These are phyloP conservation scores for Trichoderma virens DNA, from an alignment of 495 filamentous ascomycete species.

Conservation along the genomic window DNA sequence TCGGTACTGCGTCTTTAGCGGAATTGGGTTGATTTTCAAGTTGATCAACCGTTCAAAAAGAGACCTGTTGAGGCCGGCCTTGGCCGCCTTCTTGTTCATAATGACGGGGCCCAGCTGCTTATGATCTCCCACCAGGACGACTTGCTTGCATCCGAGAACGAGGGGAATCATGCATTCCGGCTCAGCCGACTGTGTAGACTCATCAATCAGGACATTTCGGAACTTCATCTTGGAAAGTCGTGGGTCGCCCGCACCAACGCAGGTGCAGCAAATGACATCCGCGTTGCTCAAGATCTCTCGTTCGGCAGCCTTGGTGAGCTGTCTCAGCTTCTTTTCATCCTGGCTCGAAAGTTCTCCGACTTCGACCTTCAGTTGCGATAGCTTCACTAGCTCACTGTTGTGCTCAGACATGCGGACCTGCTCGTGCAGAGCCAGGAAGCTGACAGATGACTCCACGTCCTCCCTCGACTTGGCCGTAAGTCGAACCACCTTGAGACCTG, in stretches of 20 bases:
- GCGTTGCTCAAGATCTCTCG: constrained; percentile 93
- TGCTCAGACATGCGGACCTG: constrained; percentile 97
- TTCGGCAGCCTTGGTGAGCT: constrained; percentile 86
- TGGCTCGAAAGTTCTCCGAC: constrained; percentile 88
- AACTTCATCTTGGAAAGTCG: constrained; percentile 95
- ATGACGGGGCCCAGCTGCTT: constrained; percentile 98
- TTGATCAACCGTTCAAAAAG: constrained; percentile 96
- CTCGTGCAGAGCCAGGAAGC: constrained; percentile 89
- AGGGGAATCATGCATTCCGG: constrained; percentile 99
- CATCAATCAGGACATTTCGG: constrained; percentile 92
- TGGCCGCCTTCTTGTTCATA: constrained; percentile 99
- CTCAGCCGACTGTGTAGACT: constrained; percentile 98
- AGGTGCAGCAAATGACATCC: constrained; percentile 98
- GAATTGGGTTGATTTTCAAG: constrained; percentile 83
- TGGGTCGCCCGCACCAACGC: constrained; percentile 94
- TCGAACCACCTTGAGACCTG: constrained; percentile 93
- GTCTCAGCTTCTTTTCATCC: constrained; percentile 97
- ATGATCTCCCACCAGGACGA: constrained; percentile 95
- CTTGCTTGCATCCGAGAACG: constrained; percentile 96
- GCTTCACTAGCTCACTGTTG: constrained; percentile 85
- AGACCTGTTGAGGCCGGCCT: constrained; percentile 94
- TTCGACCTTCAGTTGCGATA: constrained; percentile 85
- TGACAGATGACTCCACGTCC: constrained; percentile 94
- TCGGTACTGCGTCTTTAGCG: constrained; percentile 95
- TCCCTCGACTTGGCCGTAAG: constrained; percentile 97